Base-by-base conservation (phyloP, 2,329 filamentous ascomycete genomes). In the Epichloe aotearoae region DNA sequence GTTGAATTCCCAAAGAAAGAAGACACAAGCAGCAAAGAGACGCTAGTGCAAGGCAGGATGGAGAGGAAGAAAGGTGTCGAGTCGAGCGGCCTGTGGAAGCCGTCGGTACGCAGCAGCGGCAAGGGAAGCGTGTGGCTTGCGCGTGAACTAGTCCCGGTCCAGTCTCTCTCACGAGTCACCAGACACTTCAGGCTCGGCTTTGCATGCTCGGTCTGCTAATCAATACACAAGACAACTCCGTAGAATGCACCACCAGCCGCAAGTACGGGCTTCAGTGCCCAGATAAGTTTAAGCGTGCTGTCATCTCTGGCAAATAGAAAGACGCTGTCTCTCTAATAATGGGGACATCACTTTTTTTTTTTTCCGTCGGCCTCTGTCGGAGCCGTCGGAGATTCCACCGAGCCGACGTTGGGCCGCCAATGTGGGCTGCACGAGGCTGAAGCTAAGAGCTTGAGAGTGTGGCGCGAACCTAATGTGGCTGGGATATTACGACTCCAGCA, bases 341-440 rank as follows among this genome's bases (percentile, higher is more conserved):
- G 26, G 26, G 26, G 26, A 30, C 26, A 10, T 30, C 7, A 3
- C 26, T 8, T 26, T 50, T 26, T 23, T 45, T 49, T 52, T 45
- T 49, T 52, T 26, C 42, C 46, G 46, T 59, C 60, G 60, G 57
- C 47, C 51, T 50, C 47, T 52, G 58, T 64, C 62, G 61, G 62
- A 62, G 57, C 61, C 61, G 61, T 59, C 61, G 61, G 59, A 62
- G 51, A 54, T 59, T 56, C 55, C 51, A 44, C 53, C 53, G 52
- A 58, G 54, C 58, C 55, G 55, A 53, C 47, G 20, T n/a, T 52
- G 46, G 48, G 34, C 49, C 41, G 46, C 14, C 20, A n/a, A 49
- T 26, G 41, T 42, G 44, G 20, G 1, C 41, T 44, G 19, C 39
- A 40, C 38, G 17, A 52, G 49, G 44, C 49, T 51, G 49, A 37